Evolutionary conservation across 495 filamentous ascomycete genomes (phyloP).

Genomic region (Lasiosphaeria ovina): DNA sequence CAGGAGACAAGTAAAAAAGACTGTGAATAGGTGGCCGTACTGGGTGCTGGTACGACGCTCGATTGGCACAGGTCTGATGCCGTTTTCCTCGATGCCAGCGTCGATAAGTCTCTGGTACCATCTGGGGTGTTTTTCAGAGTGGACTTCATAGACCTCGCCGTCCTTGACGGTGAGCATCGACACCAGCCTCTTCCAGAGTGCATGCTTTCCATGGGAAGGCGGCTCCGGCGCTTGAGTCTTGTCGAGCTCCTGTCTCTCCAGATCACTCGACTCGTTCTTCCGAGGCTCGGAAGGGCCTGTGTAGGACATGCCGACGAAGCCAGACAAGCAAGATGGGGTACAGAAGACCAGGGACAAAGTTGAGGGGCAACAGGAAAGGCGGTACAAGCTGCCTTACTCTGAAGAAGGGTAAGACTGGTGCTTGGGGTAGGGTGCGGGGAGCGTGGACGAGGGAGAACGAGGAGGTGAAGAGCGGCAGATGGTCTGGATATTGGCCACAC

Average conservation of each 20-base stretch:
- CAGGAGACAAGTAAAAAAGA: conserved; percentile 45
- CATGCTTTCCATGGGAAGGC: neutral
- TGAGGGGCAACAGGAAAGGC: neutral
- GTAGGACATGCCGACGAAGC: neutral
- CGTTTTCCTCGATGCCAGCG: conserved; percentile 49
- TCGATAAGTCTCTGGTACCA: conserved; percentile 47
- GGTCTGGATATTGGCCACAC: too few relatives aligned
- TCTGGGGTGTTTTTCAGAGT: conserved; percentile 30
- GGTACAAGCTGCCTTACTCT: too few relatives aligned
- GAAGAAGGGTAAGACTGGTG: too few relatives aligned
- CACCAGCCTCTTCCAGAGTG: conserved; percentile 1
- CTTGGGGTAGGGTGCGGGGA: too few relatives aligned
- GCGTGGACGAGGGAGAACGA: too few relatives aligned
- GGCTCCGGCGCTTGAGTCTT: neutral
- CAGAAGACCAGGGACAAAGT: neutral
- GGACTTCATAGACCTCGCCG: conserved; percentile 33
- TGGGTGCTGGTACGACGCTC: conserved; percentile 50
- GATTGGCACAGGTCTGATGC: conserved; percentile 53
- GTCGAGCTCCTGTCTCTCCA: conserved; percentile 15
- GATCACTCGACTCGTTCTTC: conserved; percentile 2
- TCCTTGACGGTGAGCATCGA: conserved; percentile 29
- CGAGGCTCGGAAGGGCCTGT: neutral
- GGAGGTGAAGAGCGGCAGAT: too few relatives aligned
- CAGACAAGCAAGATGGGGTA: neutral
- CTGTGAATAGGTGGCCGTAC: conserved; percentile 51